Base-by-base conservation (phyloP, 2,329 filamentous ascomycete species). In the Trichoderma sp. region DNA sequence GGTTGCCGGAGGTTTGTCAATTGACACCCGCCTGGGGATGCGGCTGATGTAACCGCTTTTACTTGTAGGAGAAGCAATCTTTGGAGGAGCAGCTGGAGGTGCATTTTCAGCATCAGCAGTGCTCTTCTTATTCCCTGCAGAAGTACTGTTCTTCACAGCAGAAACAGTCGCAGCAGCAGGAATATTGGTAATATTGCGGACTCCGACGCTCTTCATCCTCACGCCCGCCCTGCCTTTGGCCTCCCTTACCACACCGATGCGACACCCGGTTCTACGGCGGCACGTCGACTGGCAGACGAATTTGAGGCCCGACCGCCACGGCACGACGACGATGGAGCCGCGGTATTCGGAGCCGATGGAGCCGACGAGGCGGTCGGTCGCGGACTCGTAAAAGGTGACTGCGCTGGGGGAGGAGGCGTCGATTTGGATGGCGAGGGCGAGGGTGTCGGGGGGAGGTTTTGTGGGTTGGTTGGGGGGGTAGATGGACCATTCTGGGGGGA, bases 351-450 rank as follows among this genome's bases (percentile, higher is more conserved):
- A 43, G 67, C 56, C 67, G 67, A 70, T 36, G 67, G 67, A 51
- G 57, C 67, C 67, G 56, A 70, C 67, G 57, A 39, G 32, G 67
- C 57, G 67, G 57, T 62, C 32, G 57, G 67, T 6, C 14, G 30
- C 30, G 39, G 39, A 28, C 6, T 70, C 67, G 67, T 62, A 62
- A 18, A 70, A 62, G 14, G 24, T 11, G 57, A 70, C 30, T 15
- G 57, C 26, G 57, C 6, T 53, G 8, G 57, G 57, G 39, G 26
- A 36, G 14, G 66, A 60, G 3, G 67, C 28, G 15, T 70, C 67
- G 67, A 70, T 36, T 43, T 61, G 67, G 67, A 70, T 62, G 67
- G 67, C 67, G 36, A 70, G 57, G 56, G 67, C 67, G 57, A 70
- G 57, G 67, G 67, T 70, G 30, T 70, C 56, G 15, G 1, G 14